Evolutionary conservation across 306 rosid species (phyloP), one percentile per base, ranked within the genome.

Genomic region (Inga laurina): DNA sequence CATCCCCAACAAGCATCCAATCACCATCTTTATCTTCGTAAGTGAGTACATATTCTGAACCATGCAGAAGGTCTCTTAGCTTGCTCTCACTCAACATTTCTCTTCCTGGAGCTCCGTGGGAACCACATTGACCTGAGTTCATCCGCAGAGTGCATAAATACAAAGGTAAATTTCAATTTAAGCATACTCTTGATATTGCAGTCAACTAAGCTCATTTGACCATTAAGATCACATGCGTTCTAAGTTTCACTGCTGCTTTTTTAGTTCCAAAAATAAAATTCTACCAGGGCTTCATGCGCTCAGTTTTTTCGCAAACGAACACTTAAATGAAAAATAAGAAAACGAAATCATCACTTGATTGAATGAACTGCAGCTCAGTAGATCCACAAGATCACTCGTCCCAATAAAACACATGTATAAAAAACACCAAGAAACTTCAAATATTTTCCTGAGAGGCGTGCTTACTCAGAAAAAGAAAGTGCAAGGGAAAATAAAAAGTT

Each of bases 1-100:
- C 97, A 86, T 96, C 99, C 83, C 99, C 99, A 57, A 96, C 99
- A 88, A 96, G 99, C 99, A 96, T 96, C 99, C 99, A 96, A 78
- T 96, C 99, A 39, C 97, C 95, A 82, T 96, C 99, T 85, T 90
- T 93, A 83, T 96, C 99, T 85, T 96, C 97, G 13, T 90, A 94
- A 18, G 97, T 92, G 75, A 94, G 97, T 46, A 96, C 99, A 75
- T 92, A 96, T 82, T 96, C 99, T 34, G 99, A 96, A 81, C 99
- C 97, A 49, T 96, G 94, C 74, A 94, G 93, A 82, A 91, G 91
- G 89, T 96, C 99, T 87, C 99, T 94, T 73, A 96, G 84, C 89
- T 94, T 96, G 86, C 97, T 94, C 90, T 96, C 98, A 80, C 98
- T 91, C 82, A 91, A 82, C 84, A 84, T 82, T 74, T 96, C 98